Evolutionary conservation across 2,329 filamentous ascomycete species (phyloP).

Genomic region (Phialemonium atrogriseum): DNA sequence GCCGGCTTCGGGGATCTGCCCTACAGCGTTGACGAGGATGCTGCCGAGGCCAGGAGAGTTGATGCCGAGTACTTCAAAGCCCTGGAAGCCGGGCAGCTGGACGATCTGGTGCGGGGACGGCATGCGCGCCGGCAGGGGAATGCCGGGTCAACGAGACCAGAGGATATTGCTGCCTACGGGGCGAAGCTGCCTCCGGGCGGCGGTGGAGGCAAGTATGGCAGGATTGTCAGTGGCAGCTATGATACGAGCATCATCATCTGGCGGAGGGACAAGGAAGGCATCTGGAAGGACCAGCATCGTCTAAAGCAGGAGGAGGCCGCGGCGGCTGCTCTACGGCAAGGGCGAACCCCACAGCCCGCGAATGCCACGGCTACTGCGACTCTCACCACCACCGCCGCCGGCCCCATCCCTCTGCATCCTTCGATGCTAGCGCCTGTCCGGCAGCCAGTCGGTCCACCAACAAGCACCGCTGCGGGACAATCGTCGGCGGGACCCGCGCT

Average conservation of each 20-base stretch:
- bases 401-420: constrained; percentile 10
- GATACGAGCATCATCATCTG: constrained; percentile 95
- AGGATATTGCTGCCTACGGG: constrained; percentile 70
- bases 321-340: background rate
- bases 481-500: background rate
- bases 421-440: constrained; percentile 7
- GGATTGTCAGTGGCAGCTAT: constrained; percentile 96
- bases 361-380: too few relatives aligned
- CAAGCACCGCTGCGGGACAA: background rate
- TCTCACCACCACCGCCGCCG: background rate
- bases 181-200: constrained; percentile 86
- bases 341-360: constrained; percentile 1
- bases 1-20: constrained; percentile 87
- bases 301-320: constrained; percentile 66
- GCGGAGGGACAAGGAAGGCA: constrained; percentile 75
- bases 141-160: constrained; percentile 65
- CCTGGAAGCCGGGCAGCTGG: constrained; percentile 40
- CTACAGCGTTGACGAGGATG: constrained; percentile 68
- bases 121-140: constrained; percentile 41
- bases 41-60: constrained; percentile 61
- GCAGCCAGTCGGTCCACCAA: background rate
- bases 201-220: constrained; percentile 78
- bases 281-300: constrained; percentile 72
- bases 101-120: constrained; percentile 24
- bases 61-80: constrained; percentile 65